Evolutionary conservation across 192 early-diverging fungal genomes (phyloP).

Genomic region (Coemansia sp.): DNA sequence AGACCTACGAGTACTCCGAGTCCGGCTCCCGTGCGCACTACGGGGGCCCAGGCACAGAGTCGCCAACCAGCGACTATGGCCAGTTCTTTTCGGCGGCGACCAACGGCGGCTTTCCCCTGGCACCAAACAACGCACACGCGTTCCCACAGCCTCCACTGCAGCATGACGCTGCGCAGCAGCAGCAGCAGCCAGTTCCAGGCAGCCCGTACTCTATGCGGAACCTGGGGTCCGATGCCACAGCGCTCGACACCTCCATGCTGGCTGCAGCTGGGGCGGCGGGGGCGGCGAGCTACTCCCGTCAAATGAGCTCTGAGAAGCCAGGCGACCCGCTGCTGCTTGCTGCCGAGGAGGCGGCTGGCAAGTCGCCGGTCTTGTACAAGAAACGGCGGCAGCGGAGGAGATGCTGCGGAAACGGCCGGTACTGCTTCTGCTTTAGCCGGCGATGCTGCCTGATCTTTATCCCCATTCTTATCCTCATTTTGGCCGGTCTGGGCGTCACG

Average conservation of each 20-base stretch:
- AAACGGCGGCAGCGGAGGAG: slow-evolving; percentile 6
- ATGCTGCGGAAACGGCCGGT: slow-evolving; percentile 48
- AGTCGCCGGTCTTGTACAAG: slow-evolving; percentile 21
- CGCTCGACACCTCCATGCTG: not conserved
- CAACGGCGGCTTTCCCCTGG: no score
- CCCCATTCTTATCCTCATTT: slow-evolving; percentile 31
- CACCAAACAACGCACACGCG: no score
- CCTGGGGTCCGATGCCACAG: slow-evolving; percentile 12
- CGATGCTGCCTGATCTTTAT: slow-evolving; percentile 44
- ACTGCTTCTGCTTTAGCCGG: slow-evolving; percentile 50
- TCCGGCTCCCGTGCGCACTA: not conserved
- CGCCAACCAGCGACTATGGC: not conserved
- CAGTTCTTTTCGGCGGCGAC: not conserved
- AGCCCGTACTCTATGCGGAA: not conserved
- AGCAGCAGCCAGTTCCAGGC: not conserved
- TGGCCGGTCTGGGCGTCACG: slow-evolving; percentile 45
- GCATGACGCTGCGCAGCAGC: not conserved
- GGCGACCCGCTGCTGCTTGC: slow-evolving; percentile 1
- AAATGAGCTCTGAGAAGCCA: slow-evolving; percentile 2
- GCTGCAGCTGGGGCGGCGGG: not conserved
- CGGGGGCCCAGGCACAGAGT: not conserved
- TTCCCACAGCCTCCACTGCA: not conserved
- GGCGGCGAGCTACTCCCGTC: no score
- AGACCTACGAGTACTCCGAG: not conserved
- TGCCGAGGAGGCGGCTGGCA: not conserved